phyloP scores from a whole-genome alignment of 768 basidiomycete species.

The Hortiboletus campestris region DNA sequence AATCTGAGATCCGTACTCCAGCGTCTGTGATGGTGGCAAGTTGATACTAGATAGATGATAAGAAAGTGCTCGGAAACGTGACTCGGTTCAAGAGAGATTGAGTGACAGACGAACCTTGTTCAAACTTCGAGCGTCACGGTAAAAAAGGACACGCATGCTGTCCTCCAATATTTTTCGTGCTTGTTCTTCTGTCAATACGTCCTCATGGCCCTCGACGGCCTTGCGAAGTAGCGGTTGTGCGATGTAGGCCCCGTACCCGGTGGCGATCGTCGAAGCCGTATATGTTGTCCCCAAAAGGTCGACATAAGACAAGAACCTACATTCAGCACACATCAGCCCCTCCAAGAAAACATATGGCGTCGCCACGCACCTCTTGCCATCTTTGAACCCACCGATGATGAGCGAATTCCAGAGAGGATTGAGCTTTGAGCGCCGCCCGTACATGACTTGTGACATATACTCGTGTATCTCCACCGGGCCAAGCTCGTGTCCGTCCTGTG shows the following conservation, averaged over 20 bases:
- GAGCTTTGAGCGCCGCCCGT: constrained; percentile 81
- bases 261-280: constrained; percentile 87
- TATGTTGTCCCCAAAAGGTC: constrained; percentile 98
- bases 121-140: constrained; percentile 92
- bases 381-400: constrained; percentile 87
- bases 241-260: constrained; percentile 91
- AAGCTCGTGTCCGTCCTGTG: constrained; percentile 80
- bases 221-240: constrained; percentile 91
- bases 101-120: constrained; percentile 69
- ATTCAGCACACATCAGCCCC: neutral
- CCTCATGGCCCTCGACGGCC: constrained; percentile 81
- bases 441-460: constrained; percentile 89
- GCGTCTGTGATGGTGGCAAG: constrained; percentile 80
- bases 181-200: constrained; percentile 72
- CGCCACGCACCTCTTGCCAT: constrained; percentile 67
- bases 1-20: constrained; percentile 78
- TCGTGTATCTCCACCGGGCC: constrained; percentile 91
- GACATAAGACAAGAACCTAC: constrained; percentile 89
- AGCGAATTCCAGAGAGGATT: constrained; percentile 95
- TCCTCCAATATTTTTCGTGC: constrained; percentile 77
- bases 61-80: neutral
- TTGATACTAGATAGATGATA: constrained; percentile 71
- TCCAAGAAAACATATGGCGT: neutral
- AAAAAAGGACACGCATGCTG: constrained; percentile 91
- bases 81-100: neutral